Evolutionary conservation across 2,329 filamentous ascomycete species (phyloP).

Genomic region (Monilinia polystroma): DNA sequence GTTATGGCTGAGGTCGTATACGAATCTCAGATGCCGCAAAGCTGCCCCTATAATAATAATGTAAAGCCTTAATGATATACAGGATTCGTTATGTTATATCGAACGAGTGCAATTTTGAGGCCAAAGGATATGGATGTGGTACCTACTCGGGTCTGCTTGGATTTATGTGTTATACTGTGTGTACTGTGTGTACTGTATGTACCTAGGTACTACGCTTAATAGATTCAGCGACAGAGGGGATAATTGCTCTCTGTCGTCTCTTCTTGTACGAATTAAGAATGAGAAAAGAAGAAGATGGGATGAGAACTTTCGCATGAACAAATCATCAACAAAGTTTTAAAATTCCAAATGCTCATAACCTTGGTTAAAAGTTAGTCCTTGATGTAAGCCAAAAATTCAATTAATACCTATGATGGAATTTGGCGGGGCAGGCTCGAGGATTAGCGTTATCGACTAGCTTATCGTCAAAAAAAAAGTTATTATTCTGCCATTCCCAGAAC

Average conservation of each 20-base stretch:
- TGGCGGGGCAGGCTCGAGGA: constrained; percentile 16
- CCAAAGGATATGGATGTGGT: neutral
- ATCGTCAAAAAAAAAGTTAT: constrained; percentile 24
- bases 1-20: constrained; percentile 19
- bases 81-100: neutral
- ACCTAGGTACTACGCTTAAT: no score
- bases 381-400: neutral
- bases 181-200: no score
- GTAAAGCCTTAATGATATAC: constrained; percentile 15
- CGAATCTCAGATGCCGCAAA: constrained; percentile 14
- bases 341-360: neutral
- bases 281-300: neutral
- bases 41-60: constrained; percentile 28
- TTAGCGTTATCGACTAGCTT: constrained; percentile 24
- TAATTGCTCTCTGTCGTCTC: neutral
- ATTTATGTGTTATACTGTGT: neutral
- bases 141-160: neutral
- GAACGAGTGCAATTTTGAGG: neutral
- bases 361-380: neutral
- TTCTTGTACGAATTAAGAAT: neutral
- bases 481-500: constrained; percentile 23
- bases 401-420: constrained; percentile 13
- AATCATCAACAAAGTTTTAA: neutral
- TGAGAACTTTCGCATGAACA: neutral
- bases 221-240: neutral